phyloP scores from a whole-genome alignment of 179 eudicot genomes.

The Heliamphora pulchella region DNA sequence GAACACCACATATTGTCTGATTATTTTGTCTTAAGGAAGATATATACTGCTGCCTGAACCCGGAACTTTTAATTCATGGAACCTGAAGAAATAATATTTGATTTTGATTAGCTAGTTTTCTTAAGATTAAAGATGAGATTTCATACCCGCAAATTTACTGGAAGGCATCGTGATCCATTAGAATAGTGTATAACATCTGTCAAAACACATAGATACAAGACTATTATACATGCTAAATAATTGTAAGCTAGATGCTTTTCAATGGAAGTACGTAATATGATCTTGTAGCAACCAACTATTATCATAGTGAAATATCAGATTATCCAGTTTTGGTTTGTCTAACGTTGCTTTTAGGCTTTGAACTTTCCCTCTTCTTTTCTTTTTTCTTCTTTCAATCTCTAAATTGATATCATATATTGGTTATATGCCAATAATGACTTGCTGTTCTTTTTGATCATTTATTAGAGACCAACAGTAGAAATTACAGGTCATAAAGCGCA shows the following conservation, averaged over 20 bases:
- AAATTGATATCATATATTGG: neutral
- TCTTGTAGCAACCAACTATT: neutral
- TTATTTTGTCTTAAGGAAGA: neutral
- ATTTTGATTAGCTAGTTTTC: neutral
- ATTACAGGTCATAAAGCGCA: slow-evolving; percentile 89
- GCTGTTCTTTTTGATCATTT: slow-evolving; percentile 10
- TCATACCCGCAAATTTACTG: neutral
- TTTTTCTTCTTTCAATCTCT: neutral
- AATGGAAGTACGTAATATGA: neutral
- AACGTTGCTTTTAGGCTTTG: neutral
- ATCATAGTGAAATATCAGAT: neutral
- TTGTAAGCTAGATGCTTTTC: neutral
- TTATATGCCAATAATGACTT: neutral
- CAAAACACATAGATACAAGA: neutral
- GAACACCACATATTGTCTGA: neutral
- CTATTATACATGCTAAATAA: neutral
- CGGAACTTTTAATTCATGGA: neutral
- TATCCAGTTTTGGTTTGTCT: neutral
- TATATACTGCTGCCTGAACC: neutral
- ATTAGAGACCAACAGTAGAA: slow-evolving; percentile 75
- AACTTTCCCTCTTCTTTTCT: neutral
- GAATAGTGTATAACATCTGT: neutral
- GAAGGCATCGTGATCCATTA: neutral
- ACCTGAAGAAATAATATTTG: neutral
- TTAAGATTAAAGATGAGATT: too few species aligned